Base-by-base conservation (phyloP, 2,329 filamentous ascomycete species). In the Botrytis galanthina region DNA sequence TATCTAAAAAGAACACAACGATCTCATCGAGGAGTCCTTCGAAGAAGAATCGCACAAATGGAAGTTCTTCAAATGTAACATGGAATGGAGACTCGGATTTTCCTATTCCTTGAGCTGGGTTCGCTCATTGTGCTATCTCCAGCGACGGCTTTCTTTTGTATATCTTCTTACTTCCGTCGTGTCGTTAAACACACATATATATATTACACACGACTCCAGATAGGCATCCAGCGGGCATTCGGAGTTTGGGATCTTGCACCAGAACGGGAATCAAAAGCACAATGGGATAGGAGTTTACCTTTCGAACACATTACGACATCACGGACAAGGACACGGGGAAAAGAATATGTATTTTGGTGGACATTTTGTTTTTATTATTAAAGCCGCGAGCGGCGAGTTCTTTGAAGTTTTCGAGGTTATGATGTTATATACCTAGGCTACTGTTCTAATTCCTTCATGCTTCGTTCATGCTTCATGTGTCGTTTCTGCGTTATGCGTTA, bases 331-430 rank as follows among this genome's bases (percentile, higher is more conserved):
- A 54, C 48, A 54, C 48, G 12, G 48, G 48, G n/a, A 51, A 51
- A 6, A n/a, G 10, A 54, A 14, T 10, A 20, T 44, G 18, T 60
- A 42, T 57, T 70, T 35, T 18, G 35, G 46, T 70, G n/a, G 54
- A 51, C 57, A 60, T 70, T 60, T 62, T 26, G 37, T 62, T 51
- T 61, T 57, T 37, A 29, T 70, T 20, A 26, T 46, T 70, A 54
- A 54, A 54, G 48, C 48, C 48, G 48, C 48, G 48, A 54, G 26
- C 48, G 48, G 48, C 48, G 3, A 54, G 26, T 54, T 54, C 26
- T 54, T 54, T 54, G 48, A 54, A n/a, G 26, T 54, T 42, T 70
- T 48, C 20, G n/a, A 32, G 26, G 60, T n/a, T 62, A 37, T 62
- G 37, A 39, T n/a, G 14, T 37, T 61, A 61, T 35, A 61, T 61